Conservation (phyloP, 192 early-diverging fungal species). For the Entomortierella lignicola region DNA sequence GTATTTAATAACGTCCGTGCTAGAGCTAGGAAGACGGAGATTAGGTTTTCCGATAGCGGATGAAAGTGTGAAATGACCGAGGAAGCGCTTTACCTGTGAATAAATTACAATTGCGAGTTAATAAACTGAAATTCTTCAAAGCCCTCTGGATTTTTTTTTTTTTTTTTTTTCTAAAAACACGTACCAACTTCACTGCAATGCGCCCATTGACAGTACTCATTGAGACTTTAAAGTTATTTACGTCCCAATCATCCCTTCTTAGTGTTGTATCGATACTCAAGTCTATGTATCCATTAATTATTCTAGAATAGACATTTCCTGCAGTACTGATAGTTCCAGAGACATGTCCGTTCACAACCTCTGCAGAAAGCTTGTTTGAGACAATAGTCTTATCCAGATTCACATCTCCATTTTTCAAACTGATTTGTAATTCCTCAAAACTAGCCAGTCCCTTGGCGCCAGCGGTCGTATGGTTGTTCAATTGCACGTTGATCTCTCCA, state of each 20-base stretch:
- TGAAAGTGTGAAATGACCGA: conserved; percentile 6
- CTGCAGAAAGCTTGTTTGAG: background rate
- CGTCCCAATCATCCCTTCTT: background rate
- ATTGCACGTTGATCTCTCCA: background rate
- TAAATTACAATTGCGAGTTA: no score
- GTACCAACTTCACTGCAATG: conserved; percentile 14
- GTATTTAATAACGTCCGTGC: conserved; percentile 4
- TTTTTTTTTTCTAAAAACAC: background rate
- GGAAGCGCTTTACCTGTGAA: conserved; percentile 10
- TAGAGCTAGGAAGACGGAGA: background rate
- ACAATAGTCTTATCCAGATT: background rate
- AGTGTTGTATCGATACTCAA: background rate
- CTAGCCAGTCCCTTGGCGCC: background rate
- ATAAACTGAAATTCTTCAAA: no score
- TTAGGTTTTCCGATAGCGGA: background rate
- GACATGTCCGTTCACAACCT: conserved; percentile 15
- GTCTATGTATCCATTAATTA: conserved; percentile 13
- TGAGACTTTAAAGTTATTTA: conserved; percentile 3
- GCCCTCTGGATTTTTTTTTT: background rate
- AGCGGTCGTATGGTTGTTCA: background rate
- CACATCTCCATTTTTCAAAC: conserved; percentile 1
- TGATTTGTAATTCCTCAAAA: background rate
- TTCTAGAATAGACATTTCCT: conserved; percentile 3
- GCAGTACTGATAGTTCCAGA: conserved; percentile 5
- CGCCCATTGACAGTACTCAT: conserved; percentile 16